Conservation (phyloP, 2,329 filamentous ascomycete genomes). For the Alternaria dauci region DNA sequence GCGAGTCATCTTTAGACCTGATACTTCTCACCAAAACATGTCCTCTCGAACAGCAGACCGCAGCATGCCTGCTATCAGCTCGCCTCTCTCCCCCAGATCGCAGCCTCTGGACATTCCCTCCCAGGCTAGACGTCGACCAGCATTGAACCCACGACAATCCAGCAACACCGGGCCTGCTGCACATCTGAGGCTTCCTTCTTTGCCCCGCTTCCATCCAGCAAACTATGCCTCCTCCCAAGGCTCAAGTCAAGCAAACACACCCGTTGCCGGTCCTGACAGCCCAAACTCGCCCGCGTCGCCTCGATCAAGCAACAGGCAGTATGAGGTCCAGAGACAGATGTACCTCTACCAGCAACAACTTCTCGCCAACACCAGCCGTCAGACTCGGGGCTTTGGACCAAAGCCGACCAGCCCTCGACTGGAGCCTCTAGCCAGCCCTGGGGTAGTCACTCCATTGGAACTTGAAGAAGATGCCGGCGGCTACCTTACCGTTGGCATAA, state of each 20-base stretch:
- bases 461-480: slow-evolving; percentile 54
- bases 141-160: slow-evolving; percentile 45
- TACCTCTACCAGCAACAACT: slow-evolving; percentile 59
- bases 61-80: slow-evolving; percentile 44
- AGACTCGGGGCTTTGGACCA: slow-evolving; percentile 31
- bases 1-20: slow-evolving; percentile 30
- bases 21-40: slow-evolving; percentile 36
- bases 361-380: slow-evolving; percentile 41
- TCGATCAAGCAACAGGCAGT: slow-evolving; percentile 52
- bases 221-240: slow-evolving; percentile 56
- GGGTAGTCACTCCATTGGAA: slow-evolving; percentile 62
- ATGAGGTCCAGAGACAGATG: slow-evolving; percentile 60
- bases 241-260: slow-evolving; percentile 49
- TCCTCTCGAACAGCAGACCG: slow-evolving; percentile 37
- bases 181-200: slow-evolving; percentile 57
- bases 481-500: slow-evolving; percentile 58
- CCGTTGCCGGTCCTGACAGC: slow-evolving; percentile 50
- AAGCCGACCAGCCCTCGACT: slow-evolving; percentile 60
- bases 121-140: slow-evolving; percentile 44
- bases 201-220: slow-evolving; percentile 63
- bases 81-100: slow-evolving; percentile 47
- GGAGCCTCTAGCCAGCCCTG: slow-evolving; percentile 60
- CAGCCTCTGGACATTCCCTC: slow-evolving; percentile 49
- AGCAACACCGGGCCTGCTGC: slow-evolving; percentile 46
- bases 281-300: slow-evolving; percentile 57